These are phyloP conservation scores for Tubosaeta brunneosetosa DNA, from an alignment of 768 basidiomycete genomes.

Conservation along the genomic window DNA sequence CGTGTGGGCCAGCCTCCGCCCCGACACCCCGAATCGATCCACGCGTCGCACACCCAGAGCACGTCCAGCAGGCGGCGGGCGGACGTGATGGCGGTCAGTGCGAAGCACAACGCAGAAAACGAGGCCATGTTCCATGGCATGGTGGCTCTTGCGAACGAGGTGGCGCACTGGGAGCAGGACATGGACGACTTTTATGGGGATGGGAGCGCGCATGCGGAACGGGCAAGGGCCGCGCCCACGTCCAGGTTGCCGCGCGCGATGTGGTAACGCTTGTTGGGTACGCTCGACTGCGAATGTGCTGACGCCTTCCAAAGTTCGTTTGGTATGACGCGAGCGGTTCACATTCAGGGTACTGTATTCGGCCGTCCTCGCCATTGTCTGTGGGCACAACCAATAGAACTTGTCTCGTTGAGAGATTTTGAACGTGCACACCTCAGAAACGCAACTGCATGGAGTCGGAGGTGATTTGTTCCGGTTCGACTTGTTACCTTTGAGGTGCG, in stretches of 20 bases:
- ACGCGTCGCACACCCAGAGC: neutral
- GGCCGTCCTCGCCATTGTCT: no score
- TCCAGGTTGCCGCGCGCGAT: neutral
- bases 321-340: no score
- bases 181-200: neutral
- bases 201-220: neutral
- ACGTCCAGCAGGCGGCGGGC: slow-evolving; percentile 4
- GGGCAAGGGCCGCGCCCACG: neutral
- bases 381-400: no score
- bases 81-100: slow-evolving; percentile 13
- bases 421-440: no score
- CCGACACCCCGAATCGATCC: neutral
- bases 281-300: neutral
- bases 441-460: no score
- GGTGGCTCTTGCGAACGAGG: neutral
- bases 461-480: no score
- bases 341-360: no score
- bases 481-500: no score
- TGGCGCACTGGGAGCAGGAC: neutral
- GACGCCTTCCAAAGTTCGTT: neutral
- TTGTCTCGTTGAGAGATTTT: no score
- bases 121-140: neutral
- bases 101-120: slow-evolving; percentile 13
- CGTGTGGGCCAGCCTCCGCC: neutral
- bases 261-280: neutral